Percentiles rank a stretch among this genome's conserved stretches.
Conservation (phyloP, 225 moss, liverwort and hornwort genomes). For the Bryum argenteum region DNA sequence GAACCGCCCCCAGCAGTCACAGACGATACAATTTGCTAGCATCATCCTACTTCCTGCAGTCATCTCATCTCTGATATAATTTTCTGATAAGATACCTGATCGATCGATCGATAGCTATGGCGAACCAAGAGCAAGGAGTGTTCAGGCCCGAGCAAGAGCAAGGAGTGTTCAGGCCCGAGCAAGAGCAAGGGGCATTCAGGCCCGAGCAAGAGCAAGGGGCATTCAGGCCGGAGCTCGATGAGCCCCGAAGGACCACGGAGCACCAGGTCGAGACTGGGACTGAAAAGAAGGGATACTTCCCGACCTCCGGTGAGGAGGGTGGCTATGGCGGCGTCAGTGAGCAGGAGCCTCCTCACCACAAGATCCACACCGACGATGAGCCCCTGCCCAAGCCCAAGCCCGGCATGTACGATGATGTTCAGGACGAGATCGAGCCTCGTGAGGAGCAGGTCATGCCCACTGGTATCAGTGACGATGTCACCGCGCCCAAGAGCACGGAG, state of each 20-base stretch:
- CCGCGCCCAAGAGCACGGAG: conserved; percentile 2
- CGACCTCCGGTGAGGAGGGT: neutral
- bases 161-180: no score
- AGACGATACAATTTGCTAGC: neutral
- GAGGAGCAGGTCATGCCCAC: conserved; percentile 18
- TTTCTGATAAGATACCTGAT: conserved; percentile 15
- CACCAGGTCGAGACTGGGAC: neutral
- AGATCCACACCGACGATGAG: conserved; percentile 35
- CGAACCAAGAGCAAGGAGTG: conserved; percentile 13
- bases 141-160: no score
- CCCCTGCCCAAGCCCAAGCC: conserved; percentile 34
- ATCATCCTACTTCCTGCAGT: neutral
- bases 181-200: conserved; percentile 16
- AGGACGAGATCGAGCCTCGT: neutral
- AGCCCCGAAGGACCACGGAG: conserved; percentile 42
- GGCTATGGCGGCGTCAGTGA: conserved; percentile 38
- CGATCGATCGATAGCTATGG: conserved; percentile 6
- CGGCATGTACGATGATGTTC: conserved; percentile 14
- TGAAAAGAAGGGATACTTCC: no score
- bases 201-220: neutral
- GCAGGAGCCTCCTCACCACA: conserved; percentile 47
- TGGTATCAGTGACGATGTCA: neutral
- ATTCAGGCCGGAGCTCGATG: conserved; percentile 30
- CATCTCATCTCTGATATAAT: neutral
- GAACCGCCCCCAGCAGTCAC: neutral